A percentile compares a stretch with the other conserved stretches of the same genome.
phyloP scores from a whole-genome alignment of 495 filamentous ascomycete species.

The Podospora fimiseda region DNA sequence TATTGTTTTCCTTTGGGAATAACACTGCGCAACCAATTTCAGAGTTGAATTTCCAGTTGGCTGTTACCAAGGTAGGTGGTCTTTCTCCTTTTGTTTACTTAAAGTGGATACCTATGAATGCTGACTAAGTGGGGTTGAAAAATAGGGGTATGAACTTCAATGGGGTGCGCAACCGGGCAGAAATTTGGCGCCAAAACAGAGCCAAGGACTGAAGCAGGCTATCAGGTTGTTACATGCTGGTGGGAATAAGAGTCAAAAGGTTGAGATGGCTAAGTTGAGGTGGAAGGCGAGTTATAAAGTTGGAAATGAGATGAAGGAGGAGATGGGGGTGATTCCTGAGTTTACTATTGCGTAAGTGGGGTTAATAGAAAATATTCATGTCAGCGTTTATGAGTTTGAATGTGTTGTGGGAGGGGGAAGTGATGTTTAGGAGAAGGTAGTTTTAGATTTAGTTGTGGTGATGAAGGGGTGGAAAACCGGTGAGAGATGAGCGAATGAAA shows the following conservation, averaged over 20 bases:
- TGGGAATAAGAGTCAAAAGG: constrained; percentile 56
- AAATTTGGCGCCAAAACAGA: constrained; percentile 63
- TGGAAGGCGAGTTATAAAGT: constrained; percentile 81
- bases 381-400: no score
- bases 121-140: neutral
- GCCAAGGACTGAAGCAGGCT: constrained; percentile 72
- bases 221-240: constrained; percentile 64
- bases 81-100: neutral
- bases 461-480: no score
- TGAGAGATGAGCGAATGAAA: no score
- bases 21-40: constrained; percentile 60
- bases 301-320: constrained; percentile 52
- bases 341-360: constrained; percentile 60
- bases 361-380: no score
- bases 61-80: constrained; percentile 74
- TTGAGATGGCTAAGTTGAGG: constrained; percentile 72
- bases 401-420: no score
- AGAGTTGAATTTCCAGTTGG: constrained; percentile 84
- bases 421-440: no score
- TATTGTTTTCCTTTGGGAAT: constrained; percentile 74
- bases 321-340: constrained; percentile 85
- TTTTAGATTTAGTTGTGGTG: no score
- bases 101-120: constrained; percentile 1
- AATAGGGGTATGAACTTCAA: constrained; percentile 69
- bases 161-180: constrained; percentile 80